These are phyloP conservation scores for Imleria badia DNA, from an alignment of 768 basidiomycete species.

Conservation along the genomic window DNA sequence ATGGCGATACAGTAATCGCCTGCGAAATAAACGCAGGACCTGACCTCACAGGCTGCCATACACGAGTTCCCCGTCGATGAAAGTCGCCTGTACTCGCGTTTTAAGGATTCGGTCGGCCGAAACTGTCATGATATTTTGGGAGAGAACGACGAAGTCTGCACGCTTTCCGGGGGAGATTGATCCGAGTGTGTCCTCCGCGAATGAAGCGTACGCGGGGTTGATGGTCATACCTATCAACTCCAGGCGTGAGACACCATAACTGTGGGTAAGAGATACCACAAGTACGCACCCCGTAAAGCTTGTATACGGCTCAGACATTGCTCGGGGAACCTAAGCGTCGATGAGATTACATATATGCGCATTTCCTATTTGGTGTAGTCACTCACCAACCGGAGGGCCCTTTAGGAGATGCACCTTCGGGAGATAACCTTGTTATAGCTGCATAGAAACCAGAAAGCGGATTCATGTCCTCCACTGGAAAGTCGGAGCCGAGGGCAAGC, in stretches of 20 bases:
- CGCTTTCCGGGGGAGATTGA: slow-evolving; percentile 74
- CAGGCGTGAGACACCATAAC: background rate
- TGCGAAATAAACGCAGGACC: background rate
- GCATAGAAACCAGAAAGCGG: slow-evolving; percentile 86
- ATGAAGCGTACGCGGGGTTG: slow-evolving; percentile 84
- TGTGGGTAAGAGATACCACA: background rate
- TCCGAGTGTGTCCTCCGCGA: slow-evolving; percentile 72
- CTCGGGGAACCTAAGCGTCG: slow-evolving; percentile 67
- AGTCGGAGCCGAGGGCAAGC: slow-evolving; percentile 84
- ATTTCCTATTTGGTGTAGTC: background rate
- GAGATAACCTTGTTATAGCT: slow-evolving; percentile 74
- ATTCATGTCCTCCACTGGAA: slow-evolving; percentile 85
- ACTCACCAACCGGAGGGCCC: slow-evolving; percentile 80
- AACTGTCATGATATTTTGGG: slow-evolving; percentile 77
- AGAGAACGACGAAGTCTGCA: slow-evolving; percentile 85
- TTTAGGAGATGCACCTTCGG: slow-evolving; percentile 73
- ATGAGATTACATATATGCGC: background rate
- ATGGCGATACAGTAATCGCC: background rate
- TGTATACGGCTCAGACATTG: slow-evolving; percentile 74
- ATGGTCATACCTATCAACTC: slow-evolving; percentile 73
- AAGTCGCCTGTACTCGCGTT: slow-evolving; percentile 70
- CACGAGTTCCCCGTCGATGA: slow-evolving; percentile 67
- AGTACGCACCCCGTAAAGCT: slow-evolving; percentile 63
- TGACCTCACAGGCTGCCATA: slow-evolving; percentile 39
- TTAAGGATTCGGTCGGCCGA: slow-evolving; percentile 56